Percentiles rank a stretch among this genome's conserved stretches.
Conservation (phyloP, 179 eudicot genomes). For the Silene vulgaris region DNA sequence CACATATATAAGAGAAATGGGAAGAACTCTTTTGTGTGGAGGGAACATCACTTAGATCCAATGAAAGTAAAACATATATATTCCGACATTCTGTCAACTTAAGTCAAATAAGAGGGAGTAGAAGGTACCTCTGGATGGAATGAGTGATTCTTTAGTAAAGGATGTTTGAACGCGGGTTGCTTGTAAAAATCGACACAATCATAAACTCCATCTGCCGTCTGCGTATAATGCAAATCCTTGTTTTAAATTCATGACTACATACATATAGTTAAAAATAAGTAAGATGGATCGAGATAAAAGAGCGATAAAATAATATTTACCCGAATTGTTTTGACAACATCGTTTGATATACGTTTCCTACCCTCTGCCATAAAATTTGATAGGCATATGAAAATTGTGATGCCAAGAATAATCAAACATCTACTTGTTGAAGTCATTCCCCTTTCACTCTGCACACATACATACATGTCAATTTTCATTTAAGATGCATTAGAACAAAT, state of each 20-base stretch:
- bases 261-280: no score
- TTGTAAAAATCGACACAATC: constrained; percentile 26
- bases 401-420: background rate
- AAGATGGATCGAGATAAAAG: background rate
- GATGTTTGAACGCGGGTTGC: constrained; percentile 25
- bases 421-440: constrained; percentile 6
- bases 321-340: constrained; percentile 4
- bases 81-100: no score
- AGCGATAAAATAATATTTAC: background rate
- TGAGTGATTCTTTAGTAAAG: constrained; percentile 16
- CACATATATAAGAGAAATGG: no score
- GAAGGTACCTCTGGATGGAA: constrained; percentile 19
- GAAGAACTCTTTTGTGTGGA: no score
- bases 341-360: background rate
- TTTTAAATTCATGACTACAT: background rate
- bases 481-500: no score
- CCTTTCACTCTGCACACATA: background rate
- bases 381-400: background rate
- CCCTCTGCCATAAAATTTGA: background rate
- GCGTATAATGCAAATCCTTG: background rate
- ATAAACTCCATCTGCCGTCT: constrained; percentile 21
- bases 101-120: background rate
- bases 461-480: background rate
- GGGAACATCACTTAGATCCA: no score
- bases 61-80: no score